phyloP scores from a whole-genome alignment of 2,329 filamentous ascomycete genomes.

The Colletotrichum tamarilloi region DNA sequence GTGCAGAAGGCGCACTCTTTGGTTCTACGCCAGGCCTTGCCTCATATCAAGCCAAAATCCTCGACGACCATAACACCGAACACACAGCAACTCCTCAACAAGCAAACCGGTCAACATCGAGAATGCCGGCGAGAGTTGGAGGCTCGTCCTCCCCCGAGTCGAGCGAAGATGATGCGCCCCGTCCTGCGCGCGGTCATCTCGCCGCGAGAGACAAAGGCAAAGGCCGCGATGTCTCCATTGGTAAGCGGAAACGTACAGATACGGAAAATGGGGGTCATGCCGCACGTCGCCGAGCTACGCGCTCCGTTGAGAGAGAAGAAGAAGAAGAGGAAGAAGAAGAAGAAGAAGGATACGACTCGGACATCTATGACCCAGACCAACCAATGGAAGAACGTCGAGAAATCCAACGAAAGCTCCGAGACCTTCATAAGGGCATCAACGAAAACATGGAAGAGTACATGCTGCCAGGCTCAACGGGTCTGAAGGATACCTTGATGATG shows the following conservation, averaged over 20 bases:
- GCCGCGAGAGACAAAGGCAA: conserved; percentile 45
- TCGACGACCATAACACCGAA: neutral
- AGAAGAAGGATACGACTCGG: conserved; percentile 39
- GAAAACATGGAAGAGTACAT: conserved; percentile 82
- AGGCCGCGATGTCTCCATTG: conserved; percentile 26
- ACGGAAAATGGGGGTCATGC: conserved; percentile 21
- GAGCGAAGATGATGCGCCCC: conserved; percentile 20
- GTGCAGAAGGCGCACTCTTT: neutral
- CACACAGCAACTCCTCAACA: neutral
- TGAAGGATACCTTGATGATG: conserved; percentile 73
- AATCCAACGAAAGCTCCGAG: conserved; percentile 76
- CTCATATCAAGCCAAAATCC: neutral
- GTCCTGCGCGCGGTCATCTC: conserved; percentile 33
- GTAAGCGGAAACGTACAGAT: conserved; percentile 35
- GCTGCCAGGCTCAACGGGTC: conserved; percentile 70
- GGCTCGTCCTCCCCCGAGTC: conserved; percentile 32
- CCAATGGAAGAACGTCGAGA: conserved; percentile 77
- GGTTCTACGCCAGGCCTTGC: neutral
- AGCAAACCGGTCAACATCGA: neutral
- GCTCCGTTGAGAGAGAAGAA: conserved; percentile 30
- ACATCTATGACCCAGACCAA: conserved; percentile 85
- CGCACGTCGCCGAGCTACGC: conserved; percentile 35
- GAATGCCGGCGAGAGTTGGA: conserved; percentile 28
- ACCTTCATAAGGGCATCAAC: conserved; percentile 67
- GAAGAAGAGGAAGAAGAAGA: too few species aligned